phyloP scores from a whole-genome alignment of 805 yeast species.

The Allodekkera sacchari region DNA sequence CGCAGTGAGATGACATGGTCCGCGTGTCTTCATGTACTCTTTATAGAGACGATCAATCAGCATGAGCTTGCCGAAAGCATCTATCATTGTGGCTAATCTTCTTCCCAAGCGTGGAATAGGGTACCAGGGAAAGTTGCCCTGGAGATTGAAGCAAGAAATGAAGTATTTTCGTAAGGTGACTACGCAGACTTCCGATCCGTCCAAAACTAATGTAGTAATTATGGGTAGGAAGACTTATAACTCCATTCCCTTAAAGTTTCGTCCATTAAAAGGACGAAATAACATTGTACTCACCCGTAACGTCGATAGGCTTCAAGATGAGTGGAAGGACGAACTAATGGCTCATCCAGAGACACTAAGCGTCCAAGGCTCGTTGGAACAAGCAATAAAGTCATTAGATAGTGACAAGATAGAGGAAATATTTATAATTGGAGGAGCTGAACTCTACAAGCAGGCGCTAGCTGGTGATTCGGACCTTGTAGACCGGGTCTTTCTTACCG shows the following conservation, averaged over 20 bases:
- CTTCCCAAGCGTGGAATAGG: constrained; percentile 83
- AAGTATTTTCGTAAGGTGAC: constrained; percentile 77
- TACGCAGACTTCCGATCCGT: constrained; percentile 26
- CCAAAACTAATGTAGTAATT: constrained; percentile 61
- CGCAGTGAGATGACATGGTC: no score
- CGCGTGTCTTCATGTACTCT: no score
- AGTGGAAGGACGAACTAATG: constrained; percentile 19
- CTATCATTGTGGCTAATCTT: constrained; percentile 80
- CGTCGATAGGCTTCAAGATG: constrained; percentile 14
- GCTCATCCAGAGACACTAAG: constrained; percentile 10
- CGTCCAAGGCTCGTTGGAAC: constrained; percentile 34
- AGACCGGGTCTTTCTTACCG: constrained; percentile 60
- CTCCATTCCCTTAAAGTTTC: constrained; percentile 74
- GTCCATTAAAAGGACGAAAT: constrained; percentile 70
- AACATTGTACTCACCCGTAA: constrained; percentile 69
- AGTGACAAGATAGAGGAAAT: constrained; percentile 41
- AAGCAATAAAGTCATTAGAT: constrained; percentile 31
- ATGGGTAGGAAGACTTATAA: constrained; percentile 98
- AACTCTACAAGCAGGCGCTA: constrained; percentile 55
- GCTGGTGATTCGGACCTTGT: constrained; percentile 25
- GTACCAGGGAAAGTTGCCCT: constrained; percentile 69
- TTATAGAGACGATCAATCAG: no score
- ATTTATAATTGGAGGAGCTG: constrained; percentile 90
- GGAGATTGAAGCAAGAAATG: constrained; percentile 83
- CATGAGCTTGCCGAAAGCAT: constrained; percentile 37